These are phyloP conservation scores for Sugiyamaella chiloensis DNA, from an alignment of 805 yeast species.

Conservation along the genomic window DNA sequence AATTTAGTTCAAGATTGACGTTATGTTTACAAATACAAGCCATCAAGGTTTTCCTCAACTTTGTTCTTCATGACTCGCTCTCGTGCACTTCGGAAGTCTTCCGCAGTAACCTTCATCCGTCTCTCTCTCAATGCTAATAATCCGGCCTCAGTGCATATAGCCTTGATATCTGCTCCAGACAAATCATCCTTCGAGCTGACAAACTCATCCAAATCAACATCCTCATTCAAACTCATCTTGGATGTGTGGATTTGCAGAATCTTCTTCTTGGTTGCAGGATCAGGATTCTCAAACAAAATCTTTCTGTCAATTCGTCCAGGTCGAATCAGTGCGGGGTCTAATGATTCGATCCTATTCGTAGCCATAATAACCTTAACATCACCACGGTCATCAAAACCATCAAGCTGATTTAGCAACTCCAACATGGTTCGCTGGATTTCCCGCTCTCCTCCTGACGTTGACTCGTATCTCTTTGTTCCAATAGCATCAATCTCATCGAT, in stretches of 20 bases:
- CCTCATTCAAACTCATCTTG: constrained; percentile 85
- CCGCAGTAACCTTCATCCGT: constrained; percentile 94
- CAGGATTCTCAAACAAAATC: constrained; percentile 94
- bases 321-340: constrained; percentile 94
- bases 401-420: constrained; percentile 90
- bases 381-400: constrained; percentile 96
- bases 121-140: constrained; percentile 92
- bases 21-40: constrained; percentile 65
- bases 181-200: constrained; percentile 89
- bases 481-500: constrained; percentile 99
- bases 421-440: constrained; percentile 98
- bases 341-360: constrained; percentile 87
- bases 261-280: constrained; percentile 86
- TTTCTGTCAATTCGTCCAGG: constrained; percentile 98
- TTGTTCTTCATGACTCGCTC: constrained; percentile 95
- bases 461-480: constrained; percentile 96
- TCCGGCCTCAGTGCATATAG: constrained; percentile 97
- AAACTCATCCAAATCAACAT: constrained; percentile 83
- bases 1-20: not conserved
- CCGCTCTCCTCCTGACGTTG: constrained; percentile 89
- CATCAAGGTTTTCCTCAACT: constrained; percentile 94
- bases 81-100: constrained; percentile 89
- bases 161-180: constrained; percentile 97
- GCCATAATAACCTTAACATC: constrained; percentile 99
- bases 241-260: constrained; percentile 88